Conservation (phyloP, 106 monocot genomes). For the Apostasia shenzhenica region DNA sequence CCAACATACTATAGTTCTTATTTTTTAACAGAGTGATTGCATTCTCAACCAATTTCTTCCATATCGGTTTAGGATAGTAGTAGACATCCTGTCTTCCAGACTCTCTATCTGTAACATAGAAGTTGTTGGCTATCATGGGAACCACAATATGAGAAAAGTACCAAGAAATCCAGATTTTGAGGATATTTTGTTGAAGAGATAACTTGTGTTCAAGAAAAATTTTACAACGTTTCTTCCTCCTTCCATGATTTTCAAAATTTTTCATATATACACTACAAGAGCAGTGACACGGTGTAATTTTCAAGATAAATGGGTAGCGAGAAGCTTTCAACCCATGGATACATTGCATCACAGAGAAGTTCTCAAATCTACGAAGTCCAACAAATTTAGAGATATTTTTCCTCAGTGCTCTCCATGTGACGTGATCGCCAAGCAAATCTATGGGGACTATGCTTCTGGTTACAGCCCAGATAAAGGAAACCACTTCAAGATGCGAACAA, state of each 20-base stretch:
- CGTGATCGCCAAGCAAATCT: constrained; percentile 55
- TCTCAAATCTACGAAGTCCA: constrained; percentile 55
- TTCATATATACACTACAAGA: constrained; percentile 8
- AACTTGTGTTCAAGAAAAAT: background rate
- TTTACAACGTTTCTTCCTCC: background rate
- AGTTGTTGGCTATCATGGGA: constrained; percentile 56
- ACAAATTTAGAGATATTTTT: constrained; percentile 86
- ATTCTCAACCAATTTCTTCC: constrained; percentile 36
- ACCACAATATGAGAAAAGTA: constrained; percentile 58
- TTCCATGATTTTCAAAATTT: background rate
- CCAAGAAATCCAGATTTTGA: constrained; percentile 71
- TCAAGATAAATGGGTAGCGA: constrained; percentile 38
- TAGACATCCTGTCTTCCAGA: constrained; percentile 45
- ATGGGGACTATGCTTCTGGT: constrained; percentile 58
- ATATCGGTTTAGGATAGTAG: constrained; percentile 72
- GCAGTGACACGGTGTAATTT: constrained; percentile 18
- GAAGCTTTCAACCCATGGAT: constrained; percentile 47
- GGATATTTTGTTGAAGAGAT: constrained; percentile 18
- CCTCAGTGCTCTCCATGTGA: constrained; percentile 61
- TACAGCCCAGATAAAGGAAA: constrained; percentile 83
- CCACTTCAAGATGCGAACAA: constrained; percentile 49
- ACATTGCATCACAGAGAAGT: constrained; percentile 46
- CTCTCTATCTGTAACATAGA: constrained; percentile 91
- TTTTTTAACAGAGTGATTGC: constrained; percentile 27
- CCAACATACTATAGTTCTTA: constrained; percentile 33